These are phyloP conservation scores for Kluyveromyces siamensis DNA, from an alignment of 805 yeast genomes.

Conservation along the genomic window DNA sequence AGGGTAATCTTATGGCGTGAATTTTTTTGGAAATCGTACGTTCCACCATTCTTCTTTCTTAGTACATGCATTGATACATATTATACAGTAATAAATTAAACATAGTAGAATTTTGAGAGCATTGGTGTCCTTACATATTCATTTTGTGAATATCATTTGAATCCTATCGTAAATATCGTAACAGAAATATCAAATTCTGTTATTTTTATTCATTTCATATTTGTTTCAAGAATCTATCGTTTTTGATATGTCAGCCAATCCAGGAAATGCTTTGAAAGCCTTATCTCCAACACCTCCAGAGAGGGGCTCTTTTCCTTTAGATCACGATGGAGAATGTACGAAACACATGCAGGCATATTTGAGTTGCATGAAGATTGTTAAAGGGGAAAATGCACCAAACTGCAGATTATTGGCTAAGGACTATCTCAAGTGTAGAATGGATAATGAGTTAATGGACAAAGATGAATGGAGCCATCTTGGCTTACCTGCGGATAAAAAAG, in stretches of 20 bases:
- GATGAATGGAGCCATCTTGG: slow-evolving; percentile 58
- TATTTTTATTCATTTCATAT: no score
- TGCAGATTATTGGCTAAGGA: slow-evolving; percentile 77
- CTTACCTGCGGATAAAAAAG: slow-evolving; percentile 41
- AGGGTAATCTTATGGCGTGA: neutral
- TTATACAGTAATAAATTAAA: no score
- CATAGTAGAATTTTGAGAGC: no score
- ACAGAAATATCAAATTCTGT: no score
- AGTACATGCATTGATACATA: no score
- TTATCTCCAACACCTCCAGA: slow-evolving; percentile 90
- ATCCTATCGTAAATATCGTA: no score
- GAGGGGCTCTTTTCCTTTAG: slow-evolving; percentile 91
- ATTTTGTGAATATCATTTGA: no score
- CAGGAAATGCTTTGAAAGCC: slow-evolving; percentile 38
- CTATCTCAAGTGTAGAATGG: slow-evolving; percentile 85
- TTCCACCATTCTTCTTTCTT: no score
- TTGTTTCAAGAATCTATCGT: neutral
- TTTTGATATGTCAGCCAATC: slow-evolving; percentile 31
- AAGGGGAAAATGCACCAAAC: slow-evolving; percentile 82
- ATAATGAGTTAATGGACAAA: slow-evolving; percentile 51
- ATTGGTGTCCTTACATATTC: no score
- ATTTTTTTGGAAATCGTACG: no score
- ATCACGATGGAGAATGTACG: slow-evolving; percentile 79
- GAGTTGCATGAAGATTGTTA: slow-evolving; percentile 66
- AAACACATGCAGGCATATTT: slow-evolving; percentile 66